Percentiles rank a stretch among this genome's conserved stretches.
These are phyloP conservation scores for Epichloe baconii DNA, from an alignment of 2,329 filamentous ascomycete species.

Conservation along the genomic window DNA sequence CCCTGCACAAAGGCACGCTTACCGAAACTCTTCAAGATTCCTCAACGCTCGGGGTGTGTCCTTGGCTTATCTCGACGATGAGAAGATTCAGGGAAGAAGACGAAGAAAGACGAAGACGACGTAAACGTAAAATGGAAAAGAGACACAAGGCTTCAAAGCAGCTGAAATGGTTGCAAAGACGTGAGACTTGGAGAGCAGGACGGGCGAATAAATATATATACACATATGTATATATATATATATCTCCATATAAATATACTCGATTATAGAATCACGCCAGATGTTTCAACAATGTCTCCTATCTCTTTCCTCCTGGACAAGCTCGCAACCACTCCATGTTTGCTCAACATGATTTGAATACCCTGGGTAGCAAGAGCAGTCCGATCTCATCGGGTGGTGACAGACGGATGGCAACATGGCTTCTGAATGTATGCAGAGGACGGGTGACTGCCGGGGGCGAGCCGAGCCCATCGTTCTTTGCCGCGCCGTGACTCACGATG, in stretches of 20 bases:
- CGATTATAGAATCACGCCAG: not conserved
- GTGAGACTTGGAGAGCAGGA: not conserved
- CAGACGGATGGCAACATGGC: not conserved
- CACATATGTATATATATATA: not conserved
- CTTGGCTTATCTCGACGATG: not conserved
- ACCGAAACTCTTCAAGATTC: not conserved
- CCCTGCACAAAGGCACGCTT: not conserved
- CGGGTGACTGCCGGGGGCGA: conserved; percentile 1
- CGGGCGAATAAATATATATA: not conserved
- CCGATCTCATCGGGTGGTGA: not conserved
- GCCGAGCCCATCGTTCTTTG: not conserved
- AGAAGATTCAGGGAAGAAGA: not conserved
- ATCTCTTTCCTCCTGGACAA: not conserved
- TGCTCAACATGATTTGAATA: not conserved
- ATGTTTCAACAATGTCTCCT: not conserved
- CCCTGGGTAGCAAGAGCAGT: not conserved
- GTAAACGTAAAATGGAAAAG: not conserved
- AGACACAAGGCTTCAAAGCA: not conserved
- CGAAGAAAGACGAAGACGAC: not conserved
- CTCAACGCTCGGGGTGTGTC: not conserved
- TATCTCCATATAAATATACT: not conserved
- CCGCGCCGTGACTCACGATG: not conserved
- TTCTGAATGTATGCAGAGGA: not conserved
- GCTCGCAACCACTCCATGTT: not conserved
- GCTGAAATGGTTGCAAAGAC: not conserved